These are phyloP conservation scores for Arthrobotrys megalospora DNA, from an alignment of 2,329 filamentous ascomycete genomes.

Conservation along the genomic window DNA sequence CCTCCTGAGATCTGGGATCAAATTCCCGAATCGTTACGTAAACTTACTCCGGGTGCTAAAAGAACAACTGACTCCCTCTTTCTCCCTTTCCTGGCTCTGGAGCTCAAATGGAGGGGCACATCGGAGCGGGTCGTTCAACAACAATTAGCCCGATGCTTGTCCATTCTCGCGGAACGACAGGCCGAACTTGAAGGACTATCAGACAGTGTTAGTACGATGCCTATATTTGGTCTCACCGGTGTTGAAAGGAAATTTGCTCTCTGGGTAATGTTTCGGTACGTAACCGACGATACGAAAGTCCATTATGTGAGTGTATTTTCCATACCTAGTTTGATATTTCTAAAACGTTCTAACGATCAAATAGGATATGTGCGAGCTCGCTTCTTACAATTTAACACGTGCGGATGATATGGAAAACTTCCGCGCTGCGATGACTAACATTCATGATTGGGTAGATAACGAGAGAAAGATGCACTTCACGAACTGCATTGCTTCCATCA, in stretches of 20 bases:
- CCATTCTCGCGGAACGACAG: conserved; percentile 34
- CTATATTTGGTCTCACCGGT: conserved; percentile 25
- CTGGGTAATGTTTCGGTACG: conserved; percentile 45
- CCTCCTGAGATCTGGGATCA: neutral
- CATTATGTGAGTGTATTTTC: conserved; percentile 32
- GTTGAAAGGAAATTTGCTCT: conserved; percentile 3
- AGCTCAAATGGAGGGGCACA: conserved; percentile 23
- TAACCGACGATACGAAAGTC: neutral
- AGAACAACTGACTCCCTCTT: neutral
- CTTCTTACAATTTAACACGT: conserved; percentile 25
- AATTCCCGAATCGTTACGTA: conserved; percentile 7
- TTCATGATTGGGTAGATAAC: conserved; percentile 33
- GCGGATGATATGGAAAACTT: conserved; percentile 4
- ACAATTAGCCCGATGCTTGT: conserved; percentile 37
- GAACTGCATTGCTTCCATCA: conserved; percentile 3
- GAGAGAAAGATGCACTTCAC: conserved; percentile 34
- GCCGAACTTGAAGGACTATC: conserved; percentile 14
- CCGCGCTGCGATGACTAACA: conserved; percentile 28
- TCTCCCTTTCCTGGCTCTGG: conserved; percentile 29
- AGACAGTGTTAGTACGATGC: conserved; percentile 19
- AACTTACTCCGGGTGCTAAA: neutral
- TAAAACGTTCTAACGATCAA: conserved; percentile 13
- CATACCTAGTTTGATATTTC: neutral
- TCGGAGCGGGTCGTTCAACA: conserved; percentile 6
- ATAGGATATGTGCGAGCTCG: conserved; percentile 50